Base-by-base conservation (phyloP, 129 eudicot species). In the Sambucus nigra region DNA sequence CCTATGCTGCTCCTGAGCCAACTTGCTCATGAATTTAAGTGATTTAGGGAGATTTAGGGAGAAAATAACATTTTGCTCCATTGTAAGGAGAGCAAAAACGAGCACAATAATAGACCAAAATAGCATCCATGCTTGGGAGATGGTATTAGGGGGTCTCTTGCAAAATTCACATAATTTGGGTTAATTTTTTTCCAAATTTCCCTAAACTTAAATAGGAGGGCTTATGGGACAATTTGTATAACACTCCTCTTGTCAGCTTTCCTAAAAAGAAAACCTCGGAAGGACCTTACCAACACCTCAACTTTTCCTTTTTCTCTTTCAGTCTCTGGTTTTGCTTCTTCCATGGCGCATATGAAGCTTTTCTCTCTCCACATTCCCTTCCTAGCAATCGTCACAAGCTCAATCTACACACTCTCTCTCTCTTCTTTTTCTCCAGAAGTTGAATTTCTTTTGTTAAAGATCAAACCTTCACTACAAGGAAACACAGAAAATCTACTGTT, bases 391-490 rank as follows among this genome's bases (percentile, higher is more conserved):
- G 27, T 54, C 60, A 16, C 52, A 53, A 12, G 11, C 50, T 51
- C 61, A 15, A 22, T 38, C 16, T 28, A 0, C 19, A 47, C 44
- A 0, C 23, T 39, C 4, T 15, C 71, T 24, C 28, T 68, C 27
- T 56, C 38, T 26, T 39, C 53, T 70, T 38, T 82, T 0, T 28
- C 76, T 12, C 59, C 72, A 11, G 98, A 89, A 40, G 80, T 80
- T 18, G 77, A 73, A 47, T 63, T 85, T 47, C 74, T 89, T 15
- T 52, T 89, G 12, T 50, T 8, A 25, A 81, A 68, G 64, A 67
- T 89, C 58, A 89, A 89, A 40, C 86, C 93, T 8, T 54, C 95
- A 10, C 65, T 89, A 28, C 88, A 78, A 47, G 97, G 95, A 2
- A 47, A 58, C 24, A 41, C 76, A 5, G 75, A 73, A 8, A 88